Base-by-base conservation (phyloP, 2,329 filamentous ascomycete species). In the Apiospora koreana region DNA sequence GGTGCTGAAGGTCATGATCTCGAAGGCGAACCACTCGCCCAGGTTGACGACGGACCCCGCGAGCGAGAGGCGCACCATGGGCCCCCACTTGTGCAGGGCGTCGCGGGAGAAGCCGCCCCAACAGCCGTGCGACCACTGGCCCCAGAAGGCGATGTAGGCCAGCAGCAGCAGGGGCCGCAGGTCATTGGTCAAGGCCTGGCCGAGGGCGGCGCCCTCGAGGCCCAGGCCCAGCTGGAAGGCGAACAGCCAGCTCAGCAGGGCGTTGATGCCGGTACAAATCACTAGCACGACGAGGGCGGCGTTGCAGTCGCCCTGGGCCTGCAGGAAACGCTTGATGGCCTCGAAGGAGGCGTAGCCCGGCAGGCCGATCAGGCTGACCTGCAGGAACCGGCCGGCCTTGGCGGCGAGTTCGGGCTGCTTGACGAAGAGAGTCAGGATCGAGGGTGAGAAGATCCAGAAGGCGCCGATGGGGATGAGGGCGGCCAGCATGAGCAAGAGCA, bases 301-400 rank as follows among this genome's bases (percentile, higher is more conserved):
- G 43, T 83, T 83, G 78, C 88, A 88, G 42, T 86, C 80, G 1
- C 87, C 86, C 72, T 88, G 86, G 0, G 87, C 85, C 74, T 88
- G 86, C 2, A 87, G 80, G 72, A 87, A 88, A 0, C 86, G 80
- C 74, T 88, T 89, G 1, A 84, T 79, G 0, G 85, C 85, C 72
- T 88, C 87, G 41, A 88, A 89, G 3, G 82, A 81, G 1, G 84
- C 86, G 69, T 87, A 88, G 2, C 86, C 86, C 0, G 86, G 86
- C 1, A 86, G 79, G 0, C 86, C 85, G 8, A 86, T 75, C 1
- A 88, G 78, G 50, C 85, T 83, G 43, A 86, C 80, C 4, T 81
- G 79, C 43, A 88, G 74, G 70, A 87, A 89, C 0, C 77, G 78
- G 16, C 86, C 85, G 0, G 86, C 87, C 72, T 84, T 82, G 42